Base-by-base conservation (phyloP, 805 yeast genomes). In the Monosporozyma aquatica region DNA sequence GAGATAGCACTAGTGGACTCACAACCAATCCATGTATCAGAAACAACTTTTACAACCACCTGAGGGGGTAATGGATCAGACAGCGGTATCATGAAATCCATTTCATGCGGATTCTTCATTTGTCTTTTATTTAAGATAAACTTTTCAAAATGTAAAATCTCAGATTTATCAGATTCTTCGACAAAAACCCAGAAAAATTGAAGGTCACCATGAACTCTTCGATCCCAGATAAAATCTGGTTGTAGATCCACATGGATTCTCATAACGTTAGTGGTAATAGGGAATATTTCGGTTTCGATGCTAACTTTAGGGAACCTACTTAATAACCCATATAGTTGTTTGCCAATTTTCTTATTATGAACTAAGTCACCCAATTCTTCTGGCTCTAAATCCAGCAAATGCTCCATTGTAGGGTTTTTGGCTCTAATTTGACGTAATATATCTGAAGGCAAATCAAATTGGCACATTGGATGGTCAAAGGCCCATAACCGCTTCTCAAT, bases 131-230 rank as follows among this genome's bases (percentile, higher is more conserved):
- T 76, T 38, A 92, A 59, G 20, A 87, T 75, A 48, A 87, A 74
- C 57, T 80, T 85, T 48, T 92, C 96, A 45, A 79, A 81, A 56
- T 92, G 96, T 11, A 89, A 61, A 26, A 92, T 76, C 45, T 73
- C 72, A 0, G 84, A 74, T 40, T 75, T 74, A 43, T 82, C 86
- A 3, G 90, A 77, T 49, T 86, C 94, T 59, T 89, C 97, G 5
- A 90, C 94, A 48, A 90, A 72, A 3, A 92, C 72, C 98, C 98
- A 92, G 54, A 87, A 92, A 50, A 80, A 73, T 59, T 87, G 94
- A 1, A 84, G 82, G 48, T 72, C 75, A 0, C 96, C 95, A 61
- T 92, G 97, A 42, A 74, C 66, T 43, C 72, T 75, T 34, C 70
- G 76, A 61, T 87, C 95, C 97, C 97, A 92, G 7, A 68, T 65